phyloP scores from a whole-genome alignment of 1,284 basidiomycete species.

The Austroboletus novae-zelandiae region DNA sequence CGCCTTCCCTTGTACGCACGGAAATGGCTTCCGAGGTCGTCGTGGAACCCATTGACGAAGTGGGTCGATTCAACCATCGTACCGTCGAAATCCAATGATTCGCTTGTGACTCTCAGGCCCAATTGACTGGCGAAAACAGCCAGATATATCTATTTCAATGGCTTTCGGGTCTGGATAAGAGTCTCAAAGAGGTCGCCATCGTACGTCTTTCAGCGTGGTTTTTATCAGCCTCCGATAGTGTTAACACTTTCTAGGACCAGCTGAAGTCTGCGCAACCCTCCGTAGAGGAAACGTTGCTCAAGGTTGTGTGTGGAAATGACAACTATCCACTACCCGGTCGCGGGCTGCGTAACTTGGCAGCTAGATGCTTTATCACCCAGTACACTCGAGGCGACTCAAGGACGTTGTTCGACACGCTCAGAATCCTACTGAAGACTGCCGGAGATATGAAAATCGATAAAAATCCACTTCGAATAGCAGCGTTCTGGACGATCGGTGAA shows the following conservation, averaged over 20 bases:
- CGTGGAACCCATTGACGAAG: slow-evolving; percentile 33
- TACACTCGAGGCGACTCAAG: slow-evolving; percentile 82
- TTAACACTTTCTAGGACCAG: slow-evolving; percentile 46
- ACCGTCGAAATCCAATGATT: not conserved
- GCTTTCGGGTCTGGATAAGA: slow-evolving; percentile 68
- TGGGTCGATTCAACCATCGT: slow-evolving; percentile 15
- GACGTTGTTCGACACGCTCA: slow-evolving; percentile 86
- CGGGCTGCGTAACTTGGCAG: slow-evolving; percentile 77
- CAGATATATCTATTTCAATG: slow-evolving; percentile 83
- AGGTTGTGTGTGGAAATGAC: slow-evolving; percentile 57
- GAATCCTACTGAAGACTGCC: slow-evolving; percentile 71
- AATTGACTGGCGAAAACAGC: slow-evolving; percentile 70
- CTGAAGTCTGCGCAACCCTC: slow-evolving; percentile 62
- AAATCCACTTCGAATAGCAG: slow-evolving; percentile 66
- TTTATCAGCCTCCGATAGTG: not conserved
- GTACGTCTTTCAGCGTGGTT: slow-evolving; percentile 38
- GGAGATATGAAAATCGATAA: slow-evolving; percentile 70
- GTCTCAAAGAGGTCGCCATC: slow-evolving; percentile 45
- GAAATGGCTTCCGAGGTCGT: slow-evolving; percentile 26
- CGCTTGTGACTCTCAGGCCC: slow-evolving; percentile 45
- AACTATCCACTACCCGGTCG: slow-evolving; percentile 80
- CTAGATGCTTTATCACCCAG: slow-evolving; percentile 75
- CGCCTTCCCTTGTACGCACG: not conserved
- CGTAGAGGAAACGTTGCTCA: slow-evolving; percentile 63
- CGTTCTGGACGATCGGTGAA: slow-evolving; percentile 83